phyloP scores from a whole-genome alignment of 176 grass and related monocot species.

The Oryza australiensis region DNA sequence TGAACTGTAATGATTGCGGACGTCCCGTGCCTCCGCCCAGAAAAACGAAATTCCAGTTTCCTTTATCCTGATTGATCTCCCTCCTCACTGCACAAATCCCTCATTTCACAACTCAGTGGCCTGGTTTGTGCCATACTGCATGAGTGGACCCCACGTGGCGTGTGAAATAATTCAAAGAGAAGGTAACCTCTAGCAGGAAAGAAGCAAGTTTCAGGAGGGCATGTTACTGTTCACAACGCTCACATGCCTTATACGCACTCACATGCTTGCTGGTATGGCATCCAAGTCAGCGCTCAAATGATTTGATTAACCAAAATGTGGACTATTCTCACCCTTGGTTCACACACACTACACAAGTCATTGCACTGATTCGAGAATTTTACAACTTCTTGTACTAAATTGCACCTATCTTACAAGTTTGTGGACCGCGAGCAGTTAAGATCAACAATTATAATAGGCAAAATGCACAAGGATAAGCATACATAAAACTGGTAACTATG shows the following conservation, averaged over 20 bases:
- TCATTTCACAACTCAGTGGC: too few relatives aligned
- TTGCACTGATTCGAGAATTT: neutral
- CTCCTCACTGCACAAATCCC: too few relatives aligned
- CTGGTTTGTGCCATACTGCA: neutral
- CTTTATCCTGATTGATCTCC: too few relatives aligned
- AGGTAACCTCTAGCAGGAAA: neutral
- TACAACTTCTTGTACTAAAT: neutral
- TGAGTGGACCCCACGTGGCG: neutral
- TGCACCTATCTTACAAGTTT: neutral
- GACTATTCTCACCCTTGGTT: too few relatives aligned
- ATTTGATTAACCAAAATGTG: too few relatives aligned
- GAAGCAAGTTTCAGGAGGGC: neutral
- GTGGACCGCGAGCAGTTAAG: neutral
- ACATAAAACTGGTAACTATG: neutral
- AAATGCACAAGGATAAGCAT: neutral
- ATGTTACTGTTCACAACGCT: neutral
- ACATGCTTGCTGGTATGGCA: neutral
- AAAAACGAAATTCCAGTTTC: neutral
- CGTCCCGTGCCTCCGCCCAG: neutral
- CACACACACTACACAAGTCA: too few relatives aligned
- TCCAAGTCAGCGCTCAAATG: neutral
- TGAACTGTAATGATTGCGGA: neutral
- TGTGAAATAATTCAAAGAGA: neutral
- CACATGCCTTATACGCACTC: neutral
- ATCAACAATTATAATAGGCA: constrained; percentile 16